A percentile compares a stretch with the other conserved stretches of the same genome.
Evolutionary conservation across 1,284 basidiomycete species (phyloP).

Genomic region (Fomitopsis pinicola): DNA sequence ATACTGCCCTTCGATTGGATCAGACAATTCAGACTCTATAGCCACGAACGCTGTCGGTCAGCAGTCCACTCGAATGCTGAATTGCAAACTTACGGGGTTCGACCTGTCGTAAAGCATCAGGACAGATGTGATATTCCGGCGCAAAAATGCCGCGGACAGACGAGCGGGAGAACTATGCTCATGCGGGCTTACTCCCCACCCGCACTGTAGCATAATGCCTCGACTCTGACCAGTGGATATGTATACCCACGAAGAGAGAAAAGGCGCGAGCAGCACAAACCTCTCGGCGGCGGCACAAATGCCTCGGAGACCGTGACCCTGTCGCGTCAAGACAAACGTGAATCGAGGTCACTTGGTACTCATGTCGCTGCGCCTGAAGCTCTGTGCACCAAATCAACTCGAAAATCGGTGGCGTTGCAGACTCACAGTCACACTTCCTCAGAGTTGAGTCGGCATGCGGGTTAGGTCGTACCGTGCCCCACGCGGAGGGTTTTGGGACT

Average conservation of each 20-base stretch:
- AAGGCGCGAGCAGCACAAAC: not conserved
- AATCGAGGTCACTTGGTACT: no score
- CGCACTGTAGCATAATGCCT: not conserved
- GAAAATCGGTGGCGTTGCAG: no score
- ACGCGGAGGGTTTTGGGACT: no score
- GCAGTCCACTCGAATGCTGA: not conserved
- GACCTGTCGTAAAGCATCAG: not conserved
- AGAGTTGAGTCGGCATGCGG: no score
- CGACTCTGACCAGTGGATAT: not conserved
- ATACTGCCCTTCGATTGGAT: not conserved
- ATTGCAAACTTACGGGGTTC: not conserved
- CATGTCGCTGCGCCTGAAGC: no score
- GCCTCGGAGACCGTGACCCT: not conserved
- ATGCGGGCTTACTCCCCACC: not conserved
- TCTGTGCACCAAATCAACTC: no score
- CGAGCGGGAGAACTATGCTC: no score
- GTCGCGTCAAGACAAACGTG: no score
- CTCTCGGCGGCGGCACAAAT: not conserved
- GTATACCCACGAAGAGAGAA: not conserved
- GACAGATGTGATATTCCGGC: not conserved
- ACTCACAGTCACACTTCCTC: no score
- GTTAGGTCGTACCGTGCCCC: no score
- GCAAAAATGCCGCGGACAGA: not conserved
- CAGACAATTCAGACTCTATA: not conserved
- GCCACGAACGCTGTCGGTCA: not conserved